These are phyloP conservation scores for Blastobotrys arbuscula DNA, from an alignment of 1,139 yeast species.

Conservation along the genomic window DNA sequence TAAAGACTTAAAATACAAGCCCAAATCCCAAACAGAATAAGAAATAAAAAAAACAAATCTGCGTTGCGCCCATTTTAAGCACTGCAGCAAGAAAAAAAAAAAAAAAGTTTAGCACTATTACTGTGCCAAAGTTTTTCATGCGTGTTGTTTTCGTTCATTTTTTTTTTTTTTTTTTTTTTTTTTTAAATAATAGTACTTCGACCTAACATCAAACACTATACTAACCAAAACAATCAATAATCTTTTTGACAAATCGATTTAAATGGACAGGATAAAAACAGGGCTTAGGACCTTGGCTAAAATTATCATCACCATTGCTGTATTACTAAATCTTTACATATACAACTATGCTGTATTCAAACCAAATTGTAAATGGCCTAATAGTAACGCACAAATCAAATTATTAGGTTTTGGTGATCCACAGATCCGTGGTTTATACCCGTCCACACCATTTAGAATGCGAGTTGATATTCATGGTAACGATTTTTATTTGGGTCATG, in stretches of 20 bases:
- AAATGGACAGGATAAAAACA: background rate
- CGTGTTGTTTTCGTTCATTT: no score
- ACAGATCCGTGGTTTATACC: conserved; percentile 84
- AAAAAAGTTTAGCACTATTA: no score
- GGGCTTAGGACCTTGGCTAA: conserved; percentile 2
- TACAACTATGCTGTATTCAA: conserved; percentile 22
- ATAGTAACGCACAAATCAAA: conserved; percentile 21
- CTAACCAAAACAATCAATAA: background rate
- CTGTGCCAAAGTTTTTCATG: no score
- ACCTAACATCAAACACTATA: background rate
- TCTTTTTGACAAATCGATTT: background rate
- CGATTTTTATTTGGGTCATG: conserved; percentile 82
- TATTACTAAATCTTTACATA: conserved; percentile 19
- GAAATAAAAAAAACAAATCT: no score
- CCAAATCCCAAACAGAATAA: no score
- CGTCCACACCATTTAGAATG: conserved; percentile 61
- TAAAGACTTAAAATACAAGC: no score
- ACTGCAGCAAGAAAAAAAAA: no score
- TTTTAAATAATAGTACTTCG: no score
- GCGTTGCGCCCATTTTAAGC: no score
- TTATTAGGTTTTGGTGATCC: conserved; percentile 87
- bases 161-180: background rate
- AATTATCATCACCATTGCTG: conserved; percentile 3
- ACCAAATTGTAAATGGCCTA: conserved; percentile 29
- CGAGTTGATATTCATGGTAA: conserved; percentile 81